Percentiles rank a stretch among this genome's conserved stretches.
phyloP scores from a whole-genome alignment of 2,329 filamentous ascomycete genomes.

The Aspergillus puulaauensis region DNA sequence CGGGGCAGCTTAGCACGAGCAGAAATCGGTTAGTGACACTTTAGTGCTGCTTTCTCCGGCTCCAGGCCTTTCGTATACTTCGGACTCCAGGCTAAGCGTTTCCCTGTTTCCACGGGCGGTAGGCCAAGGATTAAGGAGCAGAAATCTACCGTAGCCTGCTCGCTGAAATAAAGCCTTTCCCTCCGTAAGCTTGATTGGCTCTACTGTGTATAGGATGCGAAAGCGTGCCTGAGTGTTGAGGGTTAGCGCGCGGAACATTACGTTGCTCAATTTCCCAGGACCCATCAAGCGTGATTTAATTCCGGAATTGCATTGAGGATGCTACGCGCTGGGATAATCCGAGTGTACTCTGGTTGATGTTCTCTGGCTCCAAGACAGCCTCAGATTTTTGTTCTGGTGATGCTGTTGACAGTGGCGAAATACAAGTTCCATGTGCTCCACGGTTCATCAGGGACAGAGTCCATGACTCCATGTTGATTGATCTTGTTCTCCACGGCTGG shows the following conservation, averaged over 20 bases:
- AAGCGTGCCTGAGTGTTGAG: background rate
- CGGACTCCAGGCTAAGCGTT: background rate
- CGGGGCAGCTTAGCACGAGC: background rate
- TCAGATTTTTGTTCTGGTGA: background rate
- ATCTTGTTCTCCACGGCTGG: background rate
- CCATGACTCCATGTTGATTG: background rate
- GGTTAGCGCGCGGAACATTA: slow-evolving; percentile 2
- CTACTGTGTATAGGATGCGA: background rate
- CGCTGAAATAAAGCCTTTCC: background rate
- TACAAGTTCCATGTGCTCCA: background rate
- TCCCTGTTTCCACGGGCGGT: background rate
- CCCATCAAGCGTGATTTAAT: background rate
- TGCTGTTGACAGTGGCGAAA: background rate
- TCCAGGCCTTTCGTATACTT: too few relatives aligned
- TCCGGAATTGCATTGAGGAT: background rate
- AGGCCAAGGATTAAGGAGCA: background rate
- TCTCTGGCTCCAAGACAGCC: background rate
- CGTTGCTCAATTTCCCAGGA: slow-evolving; percentile 6
- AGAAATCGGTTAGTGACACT: background rate
- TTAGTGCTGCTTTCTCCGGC: too few relatives aligned
- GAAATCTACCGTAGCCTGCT: background rate
- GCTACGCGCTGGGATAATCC: background rate
- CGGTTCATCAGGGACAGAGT: too few relatives aligned
- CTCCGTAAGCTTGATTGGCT: background rate
- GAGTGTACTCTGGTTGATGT: background rate